Evolutionary conservation across 2,329 filamentous ascomycete genomes (phyloP), one percentile per base, ranked within the genome.

Genomic region (Mycocentrospora acerina): DNA sequence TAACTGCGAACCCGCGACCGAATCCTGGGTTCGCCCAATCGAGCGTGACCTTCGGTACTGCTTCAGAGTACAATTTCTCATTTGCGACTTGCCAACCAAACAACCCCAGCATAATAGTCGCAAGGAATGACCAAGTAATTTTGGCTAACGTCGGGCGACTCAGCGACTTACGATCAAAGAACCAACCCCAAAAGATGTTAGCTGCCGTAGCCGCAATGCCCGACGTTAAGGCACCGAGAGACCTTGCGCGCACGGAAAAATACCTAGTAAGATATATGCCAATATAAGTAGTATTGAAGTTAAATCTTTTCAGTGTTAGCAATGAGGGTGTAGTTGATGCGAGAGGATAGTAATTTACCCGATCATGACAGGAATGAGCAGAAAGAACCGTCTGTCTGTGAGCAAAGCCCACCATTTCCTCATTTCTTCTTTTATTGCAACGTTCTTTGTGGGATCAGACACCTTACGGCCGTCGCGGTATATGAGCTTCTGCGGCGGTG

Each of bases 201-300:
- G 72, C 72, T 12, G 59, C 54, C 0, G 71, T 69, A 0, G 73
- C 74, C 1, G 65, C 71, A 16, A 78, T 56, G 5, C 73, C 73
- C 0, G 74, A 74, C 0, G 66, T 67, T 28, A 78, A 47, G 0
- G 73, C 68, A 1, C 70, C 71, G 2, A 78, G 60, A 1, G 74
- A 71, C 3, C 75, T 62, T 0, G 74, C 60, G 2, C 75, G 69
- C 2, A 78, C 75, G 3, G 72, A 75, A 47, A 77, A 77, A 59
- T 78, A 78, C 17, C 69, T 72, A 8, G 75, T 72, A 12, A 78
- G 64, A 48, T 78, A 79, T 13, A 76, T 77, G 6, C 75, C 73
- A 15, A 75, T 61, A 17, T 79, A 78, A 0, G 74, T 75, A 19
- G 53, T 57, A 43, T 76, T 78, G 70, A 75, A 79, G 41, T 75